Evolutionary conservation across 495 filamentous ascomycete genomes (phyloP).

Genomic region (Neurospora sp.): DNA sequence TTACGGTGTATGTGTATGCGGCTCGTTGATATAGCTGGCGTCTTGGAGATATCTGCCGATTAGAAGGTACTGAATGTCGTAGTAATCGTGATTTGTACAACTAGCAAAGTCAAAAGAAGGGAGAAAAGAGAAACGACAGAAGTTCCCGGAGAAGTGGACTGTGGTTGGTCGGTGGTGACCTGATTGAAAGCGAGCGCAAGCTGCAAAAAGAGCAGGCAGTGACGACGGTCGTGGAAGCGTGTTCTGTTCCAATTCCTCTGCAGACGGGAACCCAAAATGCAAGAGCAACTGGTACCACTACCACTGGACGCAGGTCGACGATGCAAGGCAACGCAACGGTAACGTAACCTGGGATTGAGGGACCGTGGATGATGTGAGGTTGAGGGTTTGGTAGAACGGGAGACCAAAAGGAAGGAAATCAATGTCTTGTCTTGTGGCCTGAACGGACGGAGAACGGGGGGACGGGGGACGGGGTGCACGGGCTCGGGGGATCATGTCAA

Average conservation of each 20-base stretch:
- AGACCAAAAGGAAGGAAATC: not conserved
- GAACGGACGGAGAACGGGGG: not conserved
- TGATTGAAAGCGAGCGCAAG: not conserved
- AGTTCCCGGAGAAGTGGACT: not conserved
- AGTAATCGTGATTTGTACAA: not conserved
- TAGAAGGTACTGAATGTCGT: not conserved
- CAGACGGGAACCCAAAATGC: not conserved
- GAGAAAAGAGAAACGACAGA: not conserved
- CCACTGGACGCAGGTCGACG: not conserved
- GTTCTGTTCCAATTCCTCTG: not conserved
- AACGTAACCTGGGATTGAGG: not conserved
- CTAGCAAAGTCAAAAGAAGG: not conserved
- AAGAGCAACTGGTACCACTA: not conserved
- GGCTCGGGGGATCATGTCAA: not conserved
- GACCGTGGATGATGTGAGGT: not conserved
- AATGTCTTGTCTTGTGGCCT: not conserved
- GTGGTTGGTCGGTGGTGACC: not conserved
- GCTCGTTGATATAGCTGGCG: not conserved
- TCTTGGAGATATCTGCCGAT: not conserved
- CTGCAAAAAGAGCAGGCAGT: not conserved
- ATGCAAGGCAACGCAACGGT: not conserved
- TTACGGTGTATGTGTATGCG: not conserved
- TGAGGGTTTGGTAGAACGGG: not conserved
- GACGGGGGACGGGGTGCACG: not conserved
- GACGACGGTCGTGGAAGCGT: not conserved